Evolutionary conservation across 352 stramenopile genomes (phyloP).

Genomic region (Lagenidium sp.): DNA sequence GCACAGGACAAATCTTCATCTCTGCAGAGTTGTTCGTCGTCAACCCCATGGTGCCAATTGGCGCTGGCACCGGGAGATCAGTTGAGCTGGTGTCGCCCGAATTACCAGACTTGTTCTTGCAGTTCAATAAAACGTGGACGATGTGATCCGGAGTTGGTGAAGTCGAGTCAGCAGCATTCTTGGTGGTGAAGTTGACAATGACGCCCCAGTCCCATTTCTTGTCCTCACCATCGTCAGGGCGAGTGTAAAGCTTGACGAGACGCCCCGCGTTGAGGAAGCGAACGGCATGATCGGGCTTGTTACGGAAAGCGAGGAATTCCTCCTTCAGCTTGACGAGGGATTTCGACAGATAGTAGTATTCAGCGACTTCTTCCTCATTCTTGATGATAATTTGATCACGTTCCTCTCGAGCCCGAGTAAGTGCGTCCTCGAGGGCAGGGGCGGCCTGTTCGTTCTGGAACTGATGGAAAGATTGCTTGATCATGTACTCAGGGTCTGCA

Average conservation of each 20-base stretch:
- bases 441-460: constrained; percentile 85
- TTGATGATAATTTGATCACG: constrained; percentile 87
- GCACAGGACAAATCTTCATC: constrained; percentile 84
- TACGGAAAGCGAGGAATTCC: constrained; percentile 90
- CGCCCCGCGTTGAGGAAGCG: constrained; percentile 93
- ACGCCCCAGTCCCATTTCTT: constrained; percentile 81
- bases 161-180: constrained; percentile 58
- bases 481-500: constrained; percentile 95
- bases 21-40: constrained; percentile 37
- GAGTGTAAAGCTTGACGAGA: constrained; percentile 80
- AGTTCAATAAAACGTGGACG: constrained; percentile 79
- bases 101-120: constrained; percentile 16
- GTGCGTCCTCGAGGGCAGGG: constrained; percentile 63
- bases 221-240: constrained; percentile 32
- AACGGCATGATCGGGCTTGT: constrained; percentile 88
- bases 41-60: constrained; percentile 46
- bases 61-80: constrained; percentile 45
- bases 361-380: constrained; percentile 81
- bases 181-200: constrained; percentile 81
- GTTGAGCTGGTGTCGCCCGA: constrained; percentile 14
- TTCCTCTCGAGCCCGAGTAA: constrained; percentile 75
- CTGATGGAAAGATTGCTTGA: constrained; percentile 97
- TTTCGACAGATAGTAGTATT: constrained; percentile 87
- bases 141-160: constrained; percentile 53
- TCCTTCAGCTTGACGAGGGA: constrained; percentile 89